These are phyloP conservation scores for Gaeumannomyces sp. DNA, from an alignment of 2,329 filamentous ascomycete genomes.

Conservation along the genomic window DNA sequence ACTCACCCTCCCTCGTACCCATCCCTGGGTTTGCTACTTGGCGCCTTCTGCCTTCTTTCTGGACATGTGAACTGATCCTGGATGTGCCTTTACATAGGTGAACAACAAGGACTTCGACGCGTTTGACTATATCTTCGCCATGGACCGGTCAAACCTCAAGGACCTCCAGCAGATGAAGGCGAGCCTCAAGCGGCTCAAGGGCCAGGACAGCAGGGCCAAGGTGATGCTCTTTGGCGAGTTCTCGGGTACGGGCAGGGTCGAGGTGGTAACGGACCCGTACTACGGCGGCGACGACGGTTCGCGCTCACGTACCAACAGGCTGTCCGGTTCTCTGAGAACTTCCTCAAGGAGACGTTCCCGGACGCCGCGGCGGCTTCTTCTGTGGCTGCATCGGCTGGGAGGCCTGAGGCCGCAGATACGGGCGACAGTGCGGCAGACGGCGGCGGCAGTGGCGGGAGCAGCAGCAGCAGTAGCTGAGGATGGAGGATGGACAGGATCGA, in stretches of 20 bases:
- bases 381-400: not conserved
- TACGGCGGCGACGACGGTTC: conserved; percentile 80
- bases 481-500: not conserved
- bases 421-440: no score
- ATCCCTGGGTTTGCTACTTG: no score
- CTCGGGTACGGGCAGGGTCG: conserved; percentile 59
- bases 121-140: conserved; percentile 92
- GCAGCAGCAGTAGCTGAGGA: not conserved
- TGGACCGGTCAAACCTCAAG: conserved; percentile 78
- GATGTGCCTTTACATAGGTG: not conserved
- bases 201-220: conserved; percentile 52
- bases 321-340: conserved; percentile 67
- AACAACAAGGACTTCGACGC: conserved; percentile 59
- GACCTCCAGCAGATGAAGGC: conserved; percentile 59
- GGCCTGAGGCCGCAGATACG: not conserved
- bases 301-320: conserved; percentile 82
- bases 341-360: conserved; percentile 56
- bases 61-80: not conserved
- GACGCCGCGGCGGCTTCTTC: conserved; percentile 19
- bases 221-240: conserved; percentile 81
- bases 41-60: no score
- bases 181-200: conserved; percentile 35
- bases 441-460: not conserved
- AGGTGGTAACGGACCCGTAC: conserved; percentile 84
- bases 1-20: not conserved